Evolutionary conservation across 2,329 filamentous ascomycete species (phyloP), one percentile per base, ranked within the genome.

Genomic region (Falciphora oryzae): DNA sequence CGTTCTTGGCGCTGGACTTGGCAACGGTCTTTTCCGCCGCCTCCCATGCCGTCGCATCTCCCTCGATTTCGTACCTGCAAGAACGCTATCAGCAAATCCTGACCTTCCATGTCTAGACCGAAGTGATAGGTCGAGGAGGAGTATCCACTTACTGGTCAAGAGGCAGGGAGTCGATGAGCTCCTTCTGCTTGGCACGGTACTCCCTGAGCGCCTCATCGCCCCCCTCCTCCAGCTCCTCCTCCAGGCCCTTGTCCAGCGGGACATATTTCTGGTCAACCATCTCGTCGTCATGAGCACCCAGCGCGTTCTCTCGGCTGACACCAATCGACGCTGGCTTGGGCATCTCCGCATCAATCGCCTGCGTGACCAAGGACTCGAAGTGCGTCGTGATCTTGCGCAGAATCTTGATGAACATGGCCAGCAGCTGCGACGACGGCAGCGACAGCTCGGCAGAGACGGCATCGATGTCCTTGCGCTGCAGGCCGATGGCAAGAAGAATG

Each of bases 401-500:
- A 66, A 97, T 90, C 81, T 99, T 99, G 75, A 97, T 92, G 76
- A 99, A 98, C 90, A 98, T 96, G 66, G 94, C 93, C 67, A 99
- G 82, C 4, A 97, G 80, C 78, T 98, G 95, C 59, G 88, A 89
- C 2, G 86, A 84, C 0, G 86, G 86, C 7, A 97, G 78, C 10
- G 83, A 84, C 3, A 97, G 78, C 72, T 99, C 95, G 67, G 89
- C 87, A 67, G 93, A 89, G 11, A 97, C 79, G 16, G 85, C 84
- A 18, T 95, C 91, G 32, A 99, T 81, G 56, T 90, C 89, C 79
- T 98, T 98, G 69, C 91, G 87, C 77, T 99, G 96, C 66, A 98
- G 79, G 27, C 96, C 95, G 61, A 96, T 87, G 7, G 91, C 93
- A n/a, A 98, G 84, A 22, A 99, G 83, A 65, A 99, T 91, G 2